Evolutionary conservation across 805 yeast species (phyloP).

Genomic region (Starmerella khaoyaiensis): DNA sequence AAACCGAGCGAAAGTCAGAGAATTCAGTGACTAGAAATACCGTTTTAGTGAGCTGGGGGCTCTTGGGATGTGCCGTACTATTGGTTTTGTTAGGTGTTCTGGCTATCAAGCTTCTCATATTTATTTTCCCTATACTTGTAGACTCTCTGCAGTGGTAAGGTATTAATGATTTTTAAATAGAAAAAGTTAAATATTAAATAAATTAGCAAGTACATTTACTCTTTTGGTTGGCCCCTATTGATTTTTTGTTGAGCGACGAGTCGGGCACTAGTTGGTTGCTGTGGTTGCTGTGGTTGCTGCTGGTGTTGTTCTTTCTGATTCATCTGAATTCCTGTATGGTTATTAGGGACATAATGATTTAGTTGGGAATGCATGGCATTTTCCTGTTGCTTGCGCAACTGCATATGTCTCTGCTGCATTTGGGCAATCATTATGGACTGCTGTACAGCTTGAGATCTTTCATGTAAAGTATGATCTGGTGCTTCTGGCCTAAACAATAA

Average conservation of each 20-base stretch:
- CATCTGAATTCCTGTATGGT: neutral
- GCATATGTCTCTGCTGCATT: slow-evolving; percentile 18
- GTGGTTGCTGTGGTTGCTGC: slow-evolving; percentile 11
- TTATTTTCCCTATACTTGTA: slow-evolving; percentile 7
- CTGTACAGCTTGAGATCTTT: slow-evolving; percentile 28
- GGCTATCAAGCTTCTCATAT: neutral
- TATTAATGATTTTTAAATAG: neutral
- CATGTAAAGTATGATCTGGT: slow-evolving; percentile 37
- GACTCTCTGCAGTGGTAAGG: slow-evolving; percentile 14
- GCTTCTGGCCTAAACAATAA: slow-evolving; percentile 62
- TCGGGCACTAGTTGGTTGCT: slow-evolving; percentile 3
- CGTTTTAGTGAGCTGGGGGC: neutral
- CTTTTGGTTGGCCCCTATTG: neutral
- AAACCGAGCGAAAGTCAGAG: slow-evolving; percentile 17
- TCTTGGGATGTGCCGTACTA: slow-evolving; percentile 1
- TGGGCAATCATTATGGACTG: slow-evolving; percentile 20
- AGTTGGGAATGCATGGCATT: neutral
- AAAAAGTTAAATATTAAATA: neutral
- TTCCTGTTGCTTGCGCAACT: slow-evolving; percentile 10
- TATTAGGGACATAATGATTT: too few relatives aligned
- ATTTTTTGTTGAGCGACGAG: slow-evolving; percentile 1
- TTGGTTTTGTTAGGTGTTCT: neutral
- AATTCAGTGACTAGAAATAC: slow-evolving; percentile 5
- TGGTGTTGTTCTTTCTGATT: slow-evolving; percentile 3
- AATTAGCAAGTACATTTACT: neutral